Percentiles rank a stretch among this genome's conserved stretches.
phyloP scores from a whole-genome alignment of 2,329 filamentous ascomycete genomes.

The Teratosphaeria destructans region DNA sequence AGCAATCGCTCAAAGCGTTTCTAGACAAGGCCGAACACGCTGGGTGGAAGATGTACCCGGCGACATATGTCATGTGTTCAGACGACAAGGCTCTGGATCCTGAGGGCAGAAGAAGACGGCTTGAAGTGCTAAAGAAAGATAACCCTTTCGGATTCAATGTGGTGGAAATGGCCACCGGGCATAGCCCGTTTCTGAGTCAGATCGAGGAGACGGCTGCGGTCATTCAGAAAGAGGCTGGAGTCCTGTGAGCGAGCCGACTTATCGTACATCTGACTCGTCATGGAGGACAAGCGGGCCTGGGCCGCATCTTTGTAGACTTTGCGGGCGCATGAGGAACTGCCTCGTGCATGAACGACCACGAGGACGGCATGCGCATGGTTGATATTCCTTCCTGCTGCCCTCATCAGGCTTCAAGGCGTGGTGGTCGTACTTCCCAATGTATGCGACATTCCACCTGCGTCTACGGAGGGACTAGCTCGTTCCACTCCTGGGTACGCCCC shows the following conservation, averaged over 20 bases:
- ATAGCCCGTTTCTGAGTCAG: conserved; percentile 12
- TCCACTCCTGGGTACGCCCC: not conserved
- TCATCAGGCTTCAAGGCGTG: not conserved
- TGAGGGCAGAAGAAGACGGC: conserved; percentile 1
- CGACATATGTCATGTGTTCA: conserved; percentile 9
- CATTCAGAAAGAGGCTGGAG: conserved; percentile 1
- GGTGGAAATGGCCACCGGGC: conserved; percentile 4
- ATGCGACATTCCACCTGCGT: not conserved
- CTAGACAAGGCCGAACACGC: conserved; percentile 3
- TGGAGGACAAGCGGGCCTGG: not conserved
- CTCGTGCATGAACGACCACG: not conserved
- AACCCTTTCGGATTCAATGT: conserved; percentile 3
- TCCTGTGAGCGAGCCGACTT: not conserved
- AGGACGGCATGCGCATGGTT: not conserved
- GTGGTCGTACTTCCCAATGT: not conserved
- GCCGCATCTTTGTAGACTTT: not conserved
- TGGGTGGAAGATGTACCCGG: conserved; percentile 9
- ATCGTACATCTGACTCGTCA: not conserved
- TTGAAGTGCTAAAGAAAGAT: not conserved
- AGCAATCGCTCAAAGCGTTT: conserved; percentile 5
- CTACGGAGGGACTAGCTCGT: not conserved
- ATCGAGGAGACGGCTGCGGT: conserved; percentile 7
- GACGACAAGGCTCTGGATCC: conserved; percentile 8
- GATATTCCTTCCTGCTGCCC: not conserved
- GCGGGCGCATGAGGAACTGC: not conserved